These are phyloP conservation scores for Scorias spongiosa DNA, from an alignment of 2,329 filamentous ascomycete genomes.

Conservation along the genomic window DNA sequence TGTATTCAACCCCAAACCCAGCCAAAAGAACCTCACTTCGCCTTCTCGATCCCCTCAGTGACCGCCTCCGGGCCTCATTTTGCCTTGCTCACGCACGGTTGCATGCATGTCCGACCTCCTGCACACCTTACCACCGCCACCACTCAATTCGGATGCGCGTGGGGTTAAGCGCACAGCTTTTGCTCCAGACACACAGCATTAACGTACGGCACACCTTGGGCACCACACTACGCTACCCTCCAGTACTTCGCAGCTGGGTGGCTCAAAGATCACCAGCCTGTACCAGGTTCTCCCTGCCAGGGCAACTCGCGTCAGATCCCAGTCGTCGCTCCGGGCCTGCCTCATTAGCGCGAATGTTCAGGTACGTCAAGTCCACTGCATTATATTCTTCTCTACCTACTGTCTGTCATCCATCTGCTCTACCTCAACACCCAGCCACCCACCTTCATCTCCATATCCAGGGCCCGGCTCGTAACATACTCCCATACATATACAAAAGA, in stretches of 20 bases:
- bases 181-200: conserved; percentile 7
- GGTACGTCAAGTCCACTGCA: conserved; percentile 12
- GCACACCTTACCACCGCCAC: conserved; percentile 1
- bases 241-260: conserved; percentile 3
- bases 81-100: conserved; percentile 18
- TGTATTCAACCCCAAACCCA: too few species aligned
- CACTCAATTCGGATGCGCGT: background rate
- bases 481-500: too few species aligned
- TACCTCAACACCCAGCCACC: conserved; percentile 4
- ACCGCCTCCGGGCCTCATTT: too few species aligned
- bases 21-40: too few species aligned
- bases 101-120: conserved; percentile 23
- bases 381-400: conserved; percentile 5
- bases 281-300: too few species aligned
- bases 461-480: too few species aligned
- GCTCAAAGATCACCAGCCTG: background rate
- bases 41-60: too few species aligned
- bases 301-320: background rate
- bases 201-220: conserved; percentile 4
- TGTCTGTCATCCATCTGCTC: conserved; percentile 11
- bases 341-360: conserved; percentile 18
- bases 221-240: background rate
- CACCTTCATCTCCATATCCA: background rate
- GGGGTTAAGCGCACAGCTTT: conserved; percentile 15
- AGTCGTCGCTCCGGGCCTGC: background rate